Evolutionary conservation across 192 early-diverging fungal genomes (phyloP), one percentile per base, ranked within the genome.

Genomic region (Umbelopsis sp.): DNA sequence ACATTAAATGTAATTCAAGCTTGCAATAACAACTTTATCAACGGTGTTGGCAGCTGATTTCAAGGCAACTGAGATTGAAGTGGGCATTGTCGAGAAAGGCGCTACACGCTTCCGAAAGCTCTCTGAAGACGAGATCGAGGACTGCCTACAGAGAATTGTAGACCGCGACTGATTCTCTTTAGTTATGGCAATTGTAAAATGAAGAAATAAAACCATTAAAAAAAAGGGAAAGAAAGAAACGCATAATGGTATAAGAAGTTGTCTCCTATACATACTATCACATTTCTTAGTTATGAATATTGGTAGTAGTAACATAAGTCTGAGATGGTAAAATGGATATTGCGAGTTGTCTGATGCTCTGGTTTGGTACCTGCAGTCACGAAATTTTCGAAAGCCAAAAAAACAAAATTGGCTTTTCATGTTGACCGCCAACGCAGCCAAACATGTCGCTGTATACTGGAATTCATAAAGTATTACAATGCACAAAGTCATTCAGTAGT

Each of bases 61-160:
- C 74, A 99, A 99, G 83, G 86, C 94, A 21, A 83, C 87, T n/a
- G 98, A 99, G 74, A 86, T 99, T 74, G 98, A 99, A 79, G 85
- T 99, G 70, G 98, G 91, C 9, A 77, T 98, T 53, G 96, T 98
- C 21, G 91, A 88, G 25, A 83, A 84, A 62, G 89, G 92, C 34
- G 82, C 89, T 49, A 87, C 90, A 25, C 75, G 81, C 67, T 98
- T 98, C 90, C 91, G 89, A 54, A 85, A 85, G 25, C 80, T 99
- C 71, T 82, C 85, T 16, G 83, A 84, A 49, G 81, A 83, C 10
- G 93, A 98, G 74, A 99, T 99, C 76, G 98, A 97, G 50, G 90
- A 85, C 51, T 90, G 95, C 77, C 79, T 97, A 74, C 90, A 90
- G 65, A 85, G 93, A 73, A 97, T 97, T 79, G 89, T 90, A 14